A percentile compares a stretch with the other conserved stretches of the same genome.
Conservation (phyloP, 1,284 basidiomycete genomes). For the Phaffia rhodozyma region DNA sequence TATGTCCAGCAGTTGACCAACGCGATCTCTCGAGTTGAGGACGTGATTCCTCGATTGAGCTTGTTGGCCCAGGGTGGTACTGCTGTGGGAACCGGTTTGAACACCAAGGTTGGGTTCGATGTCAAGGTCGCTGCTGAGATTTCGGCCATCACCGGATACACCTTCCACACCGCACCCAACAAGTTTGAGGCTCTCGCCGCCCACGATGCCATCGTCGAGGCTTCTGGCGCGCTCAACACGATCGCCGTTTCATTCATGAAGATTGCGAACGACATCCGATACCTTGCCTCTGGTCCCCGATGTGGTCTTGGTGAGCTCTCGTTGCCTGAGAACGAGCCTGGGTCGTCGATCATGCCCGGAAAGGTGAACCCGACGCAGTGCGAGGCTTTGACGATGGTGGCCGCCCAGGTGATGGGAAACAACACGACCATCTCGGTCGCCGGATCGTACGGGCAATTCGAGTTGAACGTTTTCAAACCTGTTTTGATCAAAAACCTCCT, state of each 20-base stretch:
- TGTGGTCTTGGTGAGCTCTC: constrained; percentile 92
- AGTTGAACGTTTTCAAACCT: constrained; percentile 99
- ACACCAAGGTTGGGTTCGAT: constrained; percentile 95
- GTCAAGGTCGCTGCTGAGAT: constrained; percentile 87
- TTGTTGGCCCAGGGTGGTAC: constrained; percentile 95
- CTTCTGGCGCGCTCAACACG: constrained; percentile 90
- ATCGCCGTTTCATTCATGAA: constrained; percentile 96
- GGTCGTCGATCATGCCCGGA: constrained; percentile 99
- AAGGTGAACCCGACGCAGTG: constrained; percentile 99
- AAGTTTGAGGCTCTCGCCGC: constrained; percentile 98
- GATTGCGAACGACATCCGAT: constrained; percentile 98
- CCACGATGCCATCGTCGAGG: constrained; percentile 95
- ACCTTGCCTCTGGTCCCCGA: constrained; percentile 92
- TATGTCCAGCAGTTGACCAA: constrained; percentile 93
- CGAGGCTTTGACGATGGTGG: constrained; percentile 97
- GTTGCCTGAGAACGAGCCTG: constrained; percentile 97
- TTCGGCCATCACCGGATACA: constrained; percentile 75
- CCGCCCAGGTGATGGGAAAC: constrained; percentile 97
- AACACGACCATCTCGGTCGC: constrained; percentile 88
- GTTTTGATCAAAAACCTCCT: constrained; percentile 96
- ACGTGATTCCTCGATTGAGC: constrained; percentile 72
- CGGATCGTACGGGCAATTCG: constrained; percentile 92
- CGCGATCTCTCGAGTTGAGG: constrained; percentile 76
- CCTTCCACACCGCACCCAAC: constrained; percentile 95
- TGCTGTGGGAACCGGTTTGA: constrained; percentile 93